Evolutionary conservation across 257 asterid genomes (phyloP).

Genomic region (Nicotiana noctiflora): DNA sequence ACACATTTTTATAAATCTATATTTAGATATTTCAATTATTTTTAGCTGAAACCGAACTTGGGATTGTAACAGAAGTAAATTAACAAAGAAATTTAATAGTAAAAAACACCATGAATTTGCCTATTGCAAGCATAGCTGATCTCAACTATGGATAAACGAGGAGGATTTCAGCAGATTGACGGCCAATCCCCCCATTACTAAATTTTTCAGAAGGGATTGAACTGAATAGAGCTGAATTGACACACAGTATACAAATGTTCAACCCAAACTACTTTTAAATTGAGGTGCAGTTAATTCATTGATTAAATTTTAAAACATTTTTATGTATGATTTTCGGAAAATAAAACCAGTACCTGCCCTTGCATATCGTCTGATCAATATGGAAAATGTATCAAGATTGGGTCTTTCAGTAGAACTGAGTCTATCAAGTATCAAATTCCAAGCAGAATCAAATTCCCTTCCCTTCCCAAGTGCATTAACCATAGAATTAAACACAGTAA

Average conservation of each 20-base stretch:
- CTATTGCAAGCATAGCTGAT: neutral
- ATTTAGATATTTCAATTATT: too few relatives aligned
- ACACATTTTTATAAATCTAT: too few relatives aligned
- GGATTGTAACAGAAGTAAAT: too few relatives aligned
- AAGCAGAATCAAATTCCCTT: constrained; percentile 69
- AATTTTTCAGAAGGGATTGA: neutral
- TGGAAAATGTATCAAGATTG: constrained; percentile 49
- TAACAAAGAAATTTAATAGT: too few relatives aligned
- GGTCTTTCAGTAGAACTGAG: constrained; percentile 28
- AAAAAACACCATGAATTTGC: neutral
- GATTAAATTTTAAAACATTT: neutral
- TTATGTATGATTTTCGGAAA: neutral
- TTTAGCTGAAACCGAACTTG: too few relatives aligned
- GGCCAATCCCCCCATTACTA: neutral
- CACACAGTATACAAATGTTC: neutral
- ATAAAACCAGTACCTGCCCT: constrained; percentile 51
- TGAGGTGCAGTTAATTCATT: neutral
- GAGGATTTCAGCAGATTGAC: neutral
- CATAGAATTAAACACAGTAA: constrained; percentile 48
- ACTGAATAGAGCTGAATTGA: neutral
- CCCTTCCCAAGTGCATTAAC: constrained; percentile 63
- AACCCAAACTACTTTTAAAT: neutral
- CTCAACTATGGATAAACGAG: neutral
- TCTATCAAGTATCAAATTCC: constrained; percentile 53
- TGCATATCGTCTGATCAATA: constrained; percentile 63